Conservation (phyloP, 2,329 filamentous ascomycete genomes). For the Aurifilum marmelostoma region DNA sequence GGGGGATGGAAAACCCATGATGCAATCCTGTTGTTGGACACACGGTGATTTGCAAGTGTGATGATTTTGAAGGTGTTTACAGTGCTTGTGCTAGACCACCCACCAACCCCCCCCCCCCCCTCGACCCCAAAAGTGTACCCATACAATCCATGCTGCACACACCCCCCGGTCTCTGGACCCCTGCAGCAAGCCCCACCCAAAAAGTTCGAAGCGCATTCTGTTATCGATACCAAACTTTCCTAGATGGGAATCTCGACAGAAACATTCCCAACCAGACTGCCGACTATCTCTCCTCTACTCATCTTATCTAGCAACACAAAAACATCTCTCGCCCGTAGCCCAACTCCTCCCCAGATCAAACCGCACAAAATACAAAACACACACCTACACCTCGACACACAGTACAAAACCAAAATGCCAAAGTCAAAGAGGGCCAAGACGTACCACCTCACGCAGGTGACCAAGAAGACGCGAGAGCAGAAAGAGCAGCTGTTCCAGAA, state of each 20-base stretch:
- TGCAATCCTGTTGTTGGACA: neutral
- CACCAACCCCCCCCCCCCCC: neutral
- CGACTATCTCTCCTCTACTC: neutral
- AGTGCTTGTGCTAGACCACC: neutral
- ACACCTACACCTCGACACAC: too few relatives aligned
- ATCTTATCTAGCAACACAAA: neutral
- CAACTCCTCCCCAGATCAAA: neutral
- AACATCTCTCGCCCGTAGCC: neutral
- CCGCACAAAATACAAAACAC: neutral
- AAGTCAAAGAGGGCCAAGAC: slow-evolving; percentile 93
- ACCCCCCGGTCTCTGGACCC: neutral
- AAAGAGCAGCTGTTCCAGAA: slow-evolving; percentile 86
- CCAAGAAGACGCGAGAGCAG: slow-evolving; percentile 92
- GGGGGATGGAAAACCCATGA: neutral
- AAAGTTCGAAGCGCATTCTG: slow-evolving; percentile 13
- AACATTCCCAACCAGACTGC: neutral
- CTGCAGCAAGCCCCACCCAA: slow-evolving; percentile 10
- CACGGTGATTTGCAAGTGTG: neutral
- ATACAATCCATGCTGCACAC: neutral
- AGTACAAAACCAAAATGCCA: slow-evolving; percentile 72
- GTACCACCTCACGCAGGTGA: slow-evolving; percentile 86
- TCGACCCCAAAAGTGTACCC: too few relatives aligned
- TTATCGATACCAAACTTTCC: slow-evolving; percentile 23
- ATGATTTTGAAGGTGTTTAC: neutral
- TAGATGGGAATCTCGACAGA: slow-evolving; percentile 16